A percentile compares a stretch with the other conserved stretches of the same genome.
phyloP scores from a whole-genome alignment of 306 rosid genomes.

The Cotoneaster glaucophyllus region DNA sequence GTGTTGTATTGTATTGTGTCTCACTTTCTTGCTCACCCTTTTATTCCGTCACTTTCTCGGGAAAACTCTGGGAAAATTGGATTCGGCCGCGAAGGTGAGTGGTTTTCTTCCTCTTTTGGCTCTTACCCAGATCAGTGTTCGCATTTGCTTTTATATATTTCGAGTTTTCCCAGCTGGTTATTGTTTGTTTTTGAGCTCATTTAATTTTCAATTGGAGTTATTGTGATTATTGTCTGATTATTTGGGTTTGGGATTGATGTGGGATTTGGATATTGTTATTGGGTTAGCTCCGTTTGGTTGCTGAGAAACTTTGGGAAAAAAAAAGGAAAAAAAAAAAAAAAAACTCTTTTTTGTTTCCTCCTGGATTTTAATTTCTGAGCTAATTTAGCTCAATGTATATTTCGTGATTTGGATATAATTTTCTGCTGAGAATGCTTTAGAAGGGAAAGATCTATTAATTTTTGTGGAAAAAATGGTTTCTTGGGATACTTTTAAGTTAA shows the following conservation, averaged over 20 bases:
- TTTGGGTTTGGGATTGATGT: not conserved
- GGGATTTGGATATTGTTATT: not conserved
- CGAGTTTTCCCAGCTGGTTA: not conserved
- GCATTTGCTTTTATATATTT: not conserved
- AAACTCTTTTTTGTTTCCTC: too few relatives aligned
- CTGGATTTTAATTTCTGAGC: not conserved
- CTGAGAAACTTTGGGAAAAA: not conserved
- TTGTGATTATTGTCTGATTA: not conserved
- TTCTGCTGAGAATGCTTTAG: not conserved
- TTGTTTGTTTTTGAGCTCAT: not conserved
- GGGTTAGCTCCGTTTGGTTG: not conserved
- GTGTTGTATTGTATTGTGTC: not conserved
- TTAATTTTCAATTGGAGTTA: not conserved
- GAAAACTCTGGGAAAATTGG: constrained; percentile 12
- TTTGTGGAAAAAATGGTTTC: not conserved
- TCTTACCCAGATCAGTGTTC: constrained; percentile 30
- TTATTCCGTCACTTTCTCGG: constrained; percentile 27
- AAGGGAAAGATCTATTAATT: not conserved
- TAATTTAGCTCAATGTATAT: not conserved
- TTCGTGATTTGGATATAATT: not conserved
- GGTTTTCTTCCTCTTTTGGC: not conserved
- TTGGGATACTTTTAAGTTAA: not conserved
- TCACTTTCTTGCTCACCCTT: not conserved
- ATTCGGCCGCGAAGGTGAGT: constrained; percentile 22
- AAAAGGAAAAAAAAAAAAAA: not conserved